phyloP scores from a whole-genome alignment of 345 rosid genomes.

The Syzygium jambos region DNA sequence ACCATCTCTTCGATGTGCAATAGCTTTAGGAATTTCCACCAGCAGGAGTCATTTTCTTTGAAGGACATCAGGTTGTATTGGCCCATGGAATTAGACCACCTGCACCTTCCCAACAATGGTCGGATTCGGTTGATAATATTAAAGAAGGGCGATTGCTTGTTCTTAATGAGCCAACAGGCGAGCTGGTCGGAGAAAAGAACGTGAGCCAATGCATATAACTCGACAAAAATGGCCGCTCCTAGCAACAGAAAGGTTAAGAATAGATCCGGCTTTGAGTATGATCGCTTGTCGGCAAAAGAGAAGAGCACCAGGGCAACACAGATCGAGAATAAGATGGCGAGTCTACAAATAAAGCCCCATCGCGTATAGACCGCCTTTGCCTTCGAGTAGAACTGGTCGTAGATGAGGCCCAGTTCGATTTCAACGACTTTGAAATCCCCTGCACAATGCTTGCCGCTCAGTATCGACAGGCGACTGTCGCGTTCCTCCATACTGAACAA shows the following conservation, averaged over 20 bases:
- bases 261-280: neutral
- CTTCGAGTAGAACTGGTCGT: constrained; percentile 39
- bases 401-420: constrained; percentile 29
- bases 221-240: constrained; percentile 3
- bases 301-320: neutral
- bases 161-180: neutral
- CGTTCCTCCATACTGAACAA: neutral
- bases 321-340: neutral
- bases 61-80: neutral
- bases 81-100: neutral
- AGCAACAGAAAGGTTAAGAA: constrained; percentile 5
- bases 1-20: neutral
- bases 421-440: constrained; percentile 22
- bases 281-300: neutral
- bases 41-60: rapidly evolving
- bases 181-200: neutral
- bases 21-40: rapidly evolving
- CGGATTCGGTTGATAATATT: rapidly evolving
- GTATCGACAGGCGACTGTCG: neutral
- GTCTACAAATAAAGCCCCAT: constrained; percentile 10
- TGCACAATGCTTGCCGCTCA: neutral
- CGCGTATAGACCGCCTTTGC: constrained; percentile 3
- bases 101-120: neutral
- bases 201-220: neutral
- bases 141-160: neutral